Evolutionary conservation across 192 early-diverging fungal genomes (phyloP), one percentile per base, ranked within the genome.

Genomic region (Thoreauomyces humboldtii): DNA sequence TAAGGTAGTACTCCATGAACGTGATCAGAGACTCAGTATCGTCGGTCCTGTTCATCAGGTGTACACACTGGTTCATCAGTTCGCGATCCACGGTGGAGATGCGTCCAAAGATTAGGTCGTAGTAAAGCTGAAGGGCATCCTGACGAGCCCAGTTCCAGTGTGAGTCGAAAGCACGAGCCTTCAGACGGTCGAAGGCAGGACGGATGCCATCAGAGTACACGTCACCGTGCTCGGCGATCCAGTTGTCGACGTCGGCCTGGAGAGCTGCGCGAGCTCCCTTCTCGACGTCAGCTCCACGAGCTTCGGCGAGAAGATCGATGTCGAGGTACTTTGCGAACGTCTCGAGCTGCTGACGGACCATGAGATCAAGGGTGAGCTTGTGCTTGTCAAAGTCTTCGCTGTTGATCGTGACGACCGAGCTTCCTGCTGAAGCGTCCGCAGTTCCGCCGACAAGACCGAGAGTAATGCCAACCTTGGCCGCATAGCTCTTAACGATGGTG

Each of bases 61-160:
- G 89, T 21, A 95, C 82, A 75, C 87, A 89, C 64, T 92, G 86
- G 71, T 91, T 91, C 62, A 90, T 95, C 56, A 97, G 81, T 71
- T 95, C 93, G 67, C 94, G 89, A 70, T 97, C 92, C 21, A 96
- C 90, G 57, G 78, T 85, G 21, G 87, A 84, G 57, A 98, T 77
- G 22, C 88, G 83, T 58, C 93, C 93, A 74, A 91, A 95, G 71
- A 98, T 81, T 52, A 95, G 89, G 77, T 94, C 95, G 72, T 91
- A 98, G 75, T 91, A 93, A 50, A 93, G 82, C 28, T 86, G 79
- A 42, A 91, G 67, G n/a, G 89, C 89, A 69, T 93, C 90, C 66
- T 93, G 92, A 55, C 89, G 85, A 41, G 86, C 88, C 94, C 94
- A 96, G 81, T 96, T 96, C 94, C 94, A 96, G 88, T 92, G 88